Evolutionary conservation across 2,329 filamentous ascomycete genomes (phyloP).

Genomic region (Botrytis paeoniae): DNA sequence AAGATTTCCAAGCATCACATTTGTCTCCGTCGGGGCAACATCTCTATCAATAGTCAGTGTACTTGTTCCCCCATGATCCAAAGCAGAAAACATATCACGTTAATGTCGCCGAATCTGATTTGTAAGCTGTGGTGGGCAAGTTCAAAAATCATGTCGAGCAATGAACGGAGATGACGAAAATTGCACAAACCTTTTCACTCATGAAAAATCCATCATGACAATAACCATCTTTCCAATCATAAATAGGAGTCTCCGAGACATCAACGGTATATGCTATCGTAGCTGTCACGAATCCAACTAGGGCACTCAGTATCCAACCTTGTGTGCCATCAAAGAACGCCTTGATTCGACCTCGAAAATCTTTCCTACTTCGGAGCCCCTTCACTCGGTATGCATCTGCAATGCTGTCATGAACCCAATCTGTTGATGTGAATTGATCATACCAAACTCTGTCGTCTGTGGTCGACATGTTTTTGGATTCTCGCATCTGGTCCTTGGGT

Average conservation of each 20-base stretch:
- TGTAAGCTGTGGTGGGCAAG: neutral
- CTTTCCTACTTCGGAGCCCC: conserved; percentile 74
- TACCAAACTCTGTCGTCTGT: conserved; percentile 94
- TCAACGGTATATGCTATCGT: conserved; percentile 85
- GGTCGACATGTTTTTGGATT: conserved; percentile 64
- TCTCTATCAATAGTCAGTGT: conserved; percentile 35
- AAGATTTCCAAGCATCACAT: conserved; percentile 60
- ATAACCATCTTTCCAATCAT: conserved; percentile 89
- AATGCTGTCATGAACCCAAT: conserved; percentile 98
- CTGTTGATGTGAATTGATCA: conserved; percentile 95
- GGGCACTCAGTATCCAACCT: conserved; percentile 88
- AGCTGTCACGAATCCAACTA: conserved; percentile 85
- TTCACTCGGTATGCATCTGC: conserved; percentile 89
- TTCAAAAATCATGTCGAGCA: neutral
- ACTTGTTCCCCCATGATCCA: neutral
- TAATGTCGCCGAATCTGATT: neutral
- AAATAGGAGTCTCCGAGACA: conserved; percentile 78
- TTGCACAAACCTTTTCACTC: conserved; percentile 59
- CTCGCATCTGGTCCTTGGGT: conserved; percentile 45
- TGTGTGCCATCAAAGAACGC: conserved; percentile 82
- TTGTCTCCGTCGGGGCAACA: conserved; percentile 56
- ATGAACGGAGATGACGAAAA: neutral
- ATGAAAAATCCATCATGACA: conserved; percentile 70
- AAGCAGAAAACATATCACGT: neutral
- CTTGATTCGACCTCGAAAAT: conserved; percentile 74